Base-by-base conservation (phyloP, 345 rosid genomes). In the Citrus australasica region DNA sequence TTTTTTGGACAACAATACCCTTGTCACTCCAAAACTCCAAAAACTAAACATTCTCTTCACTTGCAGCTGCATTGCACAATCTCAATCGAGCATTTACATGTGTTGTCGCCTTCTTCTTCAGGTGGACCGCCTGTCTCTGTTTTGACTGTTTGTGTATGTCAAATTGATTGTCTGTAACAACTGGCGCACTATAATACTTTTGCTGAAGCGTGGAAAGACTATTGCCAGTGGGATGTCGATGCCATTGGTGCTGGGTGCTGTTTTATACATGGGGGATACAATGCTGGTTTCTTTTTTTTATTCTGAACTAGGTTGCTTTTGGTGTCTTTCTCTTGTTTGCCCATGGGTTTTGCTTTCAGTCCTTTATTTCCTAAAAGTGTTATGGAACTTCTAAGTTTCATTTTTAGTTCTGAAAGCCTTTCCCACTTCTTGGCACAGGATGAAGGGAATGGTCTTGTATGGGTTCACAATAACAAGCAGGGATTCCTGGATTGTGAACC, bases 251-350 rank as follows among this genome's bases (percentile, higher is more conserved):
- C 6, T 71, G 5, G 94, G 92, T 19, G 89, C 92, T 48, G 6
- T 87, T 28, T 1, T 81, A 3, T 89, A 92, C 21, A 79, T 92
- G 14, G 88, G 84, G 11, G 94, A 90, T 9, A 91, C 91, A 10
- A 90, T 88, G 92, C 62, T 92, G 27, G n/a, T n/a, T n/a, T n/a
- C n/a, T n/a, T n/a, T n/a, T n/a, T n/a, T n/a, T n/a, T n/a, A n/a
- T 69, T 30, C 75, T 42, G 42, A 69, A 10, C 9, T 58, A 7
- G 74, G 33, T 42, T 58, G 71, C 62, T 22, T 75, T 64, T 5
- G 24, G 60, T 70, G 62, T n/a, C 8, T n/a, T 7, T n/a, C 30
- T 67, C 30, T 67, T 67, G 71, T 67, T 67, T 67, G 51, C 51
- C 53, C 30, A 67, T 22, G 30, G 71, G n/a, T 56, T 46, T 46